phyloP scores from a whole-genome alignment of 2,329 filamentous ascomycete genomes.

The Colletotrichum simmondsii region DNA sequence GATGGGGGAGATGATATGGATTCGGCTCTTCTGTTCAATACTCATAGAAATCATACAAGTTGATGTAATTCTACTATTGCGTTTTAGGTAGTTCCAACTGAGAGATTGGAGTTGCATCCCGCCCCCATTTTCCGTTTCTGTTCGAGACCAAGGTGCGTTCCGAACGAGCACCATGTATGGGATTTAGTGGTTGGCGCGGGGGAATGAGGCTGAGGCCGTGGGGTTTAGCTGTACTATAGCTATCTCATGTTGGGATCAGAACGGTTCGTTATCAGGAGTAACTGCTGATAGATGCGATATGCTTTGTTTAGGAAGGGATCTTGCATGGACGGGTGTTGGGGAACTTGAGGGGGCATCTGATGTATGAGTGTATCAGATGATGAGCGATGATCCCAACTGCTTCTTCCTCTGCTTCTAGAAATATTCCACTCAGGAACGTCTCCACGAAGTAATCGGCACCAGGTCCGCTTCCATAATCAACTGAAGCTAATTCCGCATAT shows the following conservation, averaged over 20 bases:
- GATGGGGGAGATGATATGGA: slow-evolving; percentile 1
- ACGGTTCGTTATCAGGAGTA: neutral
- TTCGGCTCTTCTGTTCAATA: neutral
- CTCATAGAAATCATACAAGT: too few relatives aligned
- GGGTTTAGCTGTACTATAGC: neutral
- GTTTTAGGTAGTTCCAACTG: neutral
- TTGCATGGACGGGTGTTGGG: neutral
- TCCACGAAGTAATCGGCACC: too few relatives aligned
- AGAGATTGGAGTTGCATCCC: slow-evolving; percentile 11
- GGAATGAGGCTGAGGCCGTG: neutral
- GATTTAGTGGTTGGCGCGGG: slow-evolving; percentile 25
- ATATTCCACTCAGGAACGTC: too few relatives aligned
- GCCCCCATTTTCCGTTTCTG: slow-evolving; percentile 10
- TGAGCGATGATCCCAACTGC: neutral
- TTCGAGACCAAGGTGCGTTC: slow-evolving; percentile 12
- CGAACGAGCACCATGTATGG: slow-evolving; percentile 5
- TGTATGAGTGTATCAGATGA: neutral
- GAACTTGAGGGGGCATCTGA: too few relatives aligned
- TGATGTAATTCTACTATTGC: neutral
- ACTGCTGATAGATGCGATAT: neutral
- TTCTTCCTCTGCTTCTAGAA: too few relatives aligned
- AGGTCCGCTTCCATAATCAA: too few relatives aligned
- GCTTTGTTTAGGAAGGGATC: neutral
- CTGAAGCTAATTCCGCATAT: too few relatives aligned
- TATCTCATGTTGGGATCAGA: slow-evolving; percentile 9